Evolutionary conservation across 2,329 filamentous ascomycete species (phyloP), one percentile per base, ranked within the genome.

Genomic region (Trichoderma hamatum): DNA sequence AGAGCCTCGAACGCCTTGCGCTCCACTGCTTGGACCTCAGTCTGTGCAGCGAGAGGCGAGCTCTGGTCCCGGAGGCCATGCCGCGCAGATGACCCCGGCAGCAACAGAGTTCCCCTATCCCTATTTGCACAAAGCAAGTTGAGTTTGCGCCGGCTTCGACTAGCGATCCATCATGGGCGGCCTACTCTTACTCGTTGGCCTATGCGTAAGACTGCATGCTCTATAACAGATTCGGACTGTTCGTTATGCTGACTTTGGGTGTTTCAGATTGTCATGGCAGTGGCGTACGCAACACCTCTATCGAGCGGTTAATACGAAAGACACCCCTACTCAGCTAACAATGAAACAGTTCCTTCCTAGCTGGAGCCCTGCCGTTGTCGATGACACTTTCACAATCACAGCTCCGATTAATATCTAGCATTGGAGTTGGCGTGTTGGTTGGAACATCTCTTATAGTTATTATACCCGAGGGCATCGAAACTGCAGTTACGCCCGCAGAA

Each of bases 361-460:
- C 95, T 74, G 96, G 96, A 80, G 91, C 93, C 73, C 84, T 99
- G 72, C 96, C 96, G 46, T 85, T 99, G 62, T 94, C 93, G 69
- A 92, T 99, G 84, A 88, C 90, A 69, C 86, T 99, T 30, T 95
- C 94, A 34, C 89, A 92, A 70, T 92, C 93, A 54, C 93, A 97
- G 79, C 84, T 98, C 69, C 91, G 95, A 76, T 84, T 97, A 61
- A 92, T 98, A 77, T 96, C 95, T 26, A 94, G 94, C 69, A 88
- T 98, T 78, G 96, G 96, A 65, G 93, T 97, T 79, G 96, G 96
- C 55, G 92, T 99, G 63, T 84, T 99, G 10, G 94, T 99, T 19
- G 96, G 96, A 43, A 98, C 96, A 32, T 95, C 95, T 1, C 86
- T 99, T 72, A 95, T 98, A 72, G 94, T 99, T 36, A 98, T 99